phyloP scores from a whole-genome alignment of 192 early-diverging fungal genomes.

The Globomyces pollinis-pini region DNA sequence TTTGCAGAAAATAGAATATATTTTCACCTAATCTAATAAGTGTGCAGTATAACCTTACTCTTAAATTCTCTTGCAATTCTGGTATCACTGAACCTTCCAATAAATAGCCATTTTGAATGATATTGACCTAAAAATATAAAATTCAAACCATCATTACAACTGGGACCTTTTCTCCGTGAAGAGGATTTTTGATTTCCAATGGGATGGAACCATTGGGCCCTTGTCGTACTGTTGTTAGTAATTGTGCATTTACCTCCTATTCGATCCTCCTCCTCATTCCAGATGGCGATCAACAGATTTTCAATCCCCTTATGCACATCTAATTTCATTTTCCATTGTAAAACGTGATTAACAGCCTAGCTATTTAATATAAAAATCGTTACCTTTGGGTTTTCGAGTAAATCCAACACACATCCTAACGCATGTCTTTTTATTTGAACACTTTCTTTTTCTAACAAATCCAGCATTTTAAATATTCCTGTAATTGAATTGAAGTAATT shows the following conservation, averaged over 20 bases:
- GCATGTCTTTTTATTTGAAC: constrained; percentile 21
- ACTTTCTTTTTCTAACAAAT: constrained; percentile 19
- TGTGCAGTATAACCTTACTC: constrained; percentile 33
- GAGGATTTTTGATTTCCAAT: neutral
- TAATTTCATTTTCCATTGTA: constrained; percentile 21
- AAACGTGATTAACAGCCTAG: constrained; percentile 17
- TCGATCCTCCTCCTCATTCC: constrained; percentile 30
- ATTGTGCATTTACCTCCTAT: no score
- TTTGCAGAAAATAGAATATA: constrained; percentile 40
- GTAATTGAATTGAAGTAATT: neutral
- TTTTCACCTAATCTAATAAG: constrained; percentile 38
- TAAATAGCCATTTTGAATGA: neutral
- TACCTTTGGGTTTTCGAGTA: constrained; percentile 37
- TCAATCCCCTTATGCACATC: constrained; percentile 19
- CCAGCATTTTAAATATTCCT: constrained; percentile 35
- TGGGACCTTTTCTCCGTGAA: no score
- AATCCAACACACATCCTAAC: constrained; percentile 31
- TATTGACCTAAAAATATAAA: no score
- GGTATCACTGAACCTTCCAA: neutral
- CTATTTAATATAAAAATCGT: neutral
- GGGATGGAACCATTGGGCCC: neutral
- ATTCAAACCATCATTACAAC: no score
- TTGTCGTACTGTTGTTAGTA: no score
- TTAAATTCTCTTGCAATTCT: constrained; percentile 11
- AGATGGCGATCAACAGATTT: constrained; percentile 25